phyloP scores from a whole-genome alignment of 139 green algal genomes.

The Chlamydomonas sphaeroides region DNA sequence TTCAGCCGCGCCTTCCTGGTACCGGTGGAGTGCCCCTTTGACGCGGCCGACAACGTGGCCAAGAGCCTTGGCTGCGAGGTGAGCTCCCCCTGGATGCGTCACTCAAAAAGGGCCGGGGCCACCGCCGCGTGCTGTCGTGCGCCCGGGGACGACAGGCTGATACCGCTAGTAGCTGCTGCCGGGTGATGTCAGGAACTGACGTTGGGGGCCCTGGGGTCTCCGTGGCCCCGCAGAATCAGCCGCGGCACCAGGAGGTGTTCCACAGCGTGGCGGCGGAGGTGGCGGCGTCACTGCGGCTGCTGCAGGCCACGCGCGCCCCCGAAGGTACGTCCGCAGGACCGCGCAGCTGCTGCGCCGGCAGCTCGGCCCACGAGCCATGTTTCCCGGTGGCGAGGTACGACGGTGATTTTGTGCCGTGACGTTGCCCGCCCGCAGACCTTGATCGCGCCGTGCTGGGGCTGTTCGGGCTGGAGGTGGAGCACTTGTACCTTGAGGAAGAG shows the following conservation, averaged over 20 bases:
- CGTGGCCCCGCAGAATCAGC: slow-evolving; percentile 40
- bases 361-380: too few species aligned
- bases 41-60: slow-evolving; percentile 43
- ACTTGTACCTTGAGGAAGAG: slow-evolving; percentile 39
- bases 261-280: background rate
- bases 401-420: too few species aligned
- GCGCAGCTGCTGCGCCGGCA: too few species aligned
- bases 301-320: background rate
- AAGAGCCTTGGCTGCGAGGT: slow-evolving; percentile 46
- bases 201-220: too few species aligned
- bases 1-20: slow-evolving; percentile 45
- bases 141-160: too few species aligned
- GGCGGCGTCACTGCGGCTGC: slow-evolving; percentile 25
- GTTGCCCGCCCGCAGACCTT: background rate
- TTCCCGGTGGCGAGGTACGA: too few species aligned
- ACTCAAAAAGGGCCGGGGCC: too few species aligned
- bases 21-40: slow-evolving; percentile 47
- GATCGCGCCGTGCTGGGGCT: slow-evolving; percentile 18
- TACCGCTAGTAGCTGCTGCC: too few species aligned
- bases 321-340: slow-evolving; percentile 7
- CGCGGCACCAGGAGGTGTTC: slow-evolving; percentile 27
- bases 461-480: slow-evolving; percentile 38
- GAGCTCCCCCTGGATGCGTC: too few species aligned
- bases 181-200: too few species aligned
- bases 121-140: too few species aligned